Evolutionary conservation across 441 rosid species (phyloP).

Genomic region (Monsonia emarginata): DNA sequence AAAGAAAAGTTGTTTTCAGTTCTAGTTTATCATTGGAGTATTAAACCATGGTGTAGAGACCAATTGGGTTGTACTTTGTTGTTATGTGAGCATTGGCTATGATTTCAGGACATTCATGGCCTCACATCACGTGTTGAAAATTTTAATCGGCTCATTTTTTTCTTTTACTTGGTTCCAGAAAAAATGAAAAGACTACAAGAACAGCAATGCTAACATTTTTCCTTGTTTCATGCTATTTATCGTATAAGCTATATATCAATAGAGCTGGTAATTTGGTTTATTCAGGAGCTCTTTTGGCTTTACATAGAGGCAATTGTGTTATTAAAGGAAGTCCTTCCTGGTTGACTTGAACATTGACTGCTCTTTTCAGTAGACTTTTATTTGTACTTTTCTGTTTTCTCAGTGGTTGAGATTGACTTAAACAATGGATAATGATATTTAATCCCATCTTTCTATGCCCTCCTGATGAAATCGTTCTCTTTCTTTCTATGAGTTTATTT

Average conservation of each 20-base stretch:
- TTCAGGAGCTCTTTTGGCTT: background rate
- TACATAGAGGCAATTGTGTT: background rate
- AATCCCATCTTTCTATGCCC: no score
- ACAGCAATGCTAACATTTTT: background rate
- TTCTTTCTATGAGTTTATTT: background rate
- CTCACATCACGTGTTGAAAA: background rate
- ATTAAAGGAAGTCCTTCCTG: background rate
- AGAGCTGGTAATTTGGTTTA: background rate
- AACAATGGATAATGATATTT: background rate
- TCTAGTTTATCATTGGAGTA: background rate
- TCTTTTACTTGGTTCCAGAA: background rate
- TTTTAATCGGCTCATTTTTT: background rate
- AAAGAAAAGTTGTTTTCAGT: background rate
- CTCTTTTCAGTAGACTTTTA: background rate
- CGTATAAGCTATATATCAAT: background rate
- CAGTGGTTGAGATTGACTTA: background rate
- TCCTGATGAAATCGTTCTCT: no score
- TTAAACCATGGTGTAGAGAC: background rate
- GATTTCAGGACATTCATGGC: background rate
- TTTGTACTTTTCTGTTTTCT: no score
- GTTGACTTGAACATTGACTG: background rate
- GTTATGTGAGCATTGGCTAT: background rate
- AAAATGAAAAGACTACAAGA: background rate
- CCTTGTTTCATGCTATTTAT: background rate
- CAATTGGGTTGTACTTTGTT: background rate